These are phyloP conservation scores for Saturnispora saitoi DNA, from an alignment of 805 yeast genomes.

Conservation along the genomic window DNA sequence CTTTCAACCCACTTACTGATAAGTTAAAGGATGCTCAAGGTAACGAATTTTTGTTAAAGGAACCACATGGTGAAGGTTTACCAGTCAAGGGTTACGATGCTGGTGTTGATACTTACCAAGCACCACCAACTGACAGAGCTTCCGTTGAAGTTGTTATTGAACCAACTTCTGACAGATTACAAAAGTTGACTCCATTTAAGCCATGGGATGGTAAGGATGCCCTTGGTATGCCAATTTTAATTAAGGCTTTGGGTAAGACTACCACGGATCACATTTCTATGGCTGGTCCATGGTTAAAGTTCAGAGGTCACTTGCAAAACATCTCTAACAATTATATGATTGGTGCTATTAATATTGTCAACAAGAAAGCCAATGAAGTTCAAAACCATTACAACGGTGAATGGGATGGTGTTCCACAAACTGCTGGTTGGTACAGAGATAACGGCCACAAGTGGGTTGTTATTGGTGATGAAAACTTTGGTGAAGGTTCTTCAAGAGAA, in stretches of 20 bases:
- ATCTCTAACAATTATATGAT: conserved; percentile 98
- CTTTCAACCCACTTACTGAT: conserved; percentile 87
- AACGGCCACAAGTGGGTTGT: conserved; percentile 93
- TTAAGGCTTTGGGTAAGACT: conserved; percentile 95
- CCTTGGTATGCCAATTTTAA: conserved; percentile 78
- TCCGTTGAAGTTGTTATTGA: conserved; percentile 65
- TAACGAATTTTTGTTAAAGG: conserved; percentile 61
- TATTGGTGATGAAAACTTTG: conserved; percentile 96
- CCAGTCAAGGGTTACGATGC: conserved; percentile 60
- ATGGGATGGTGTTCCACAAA: conserved; percentile 93
- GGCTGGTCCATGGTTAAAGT: conserved; percentile 99
- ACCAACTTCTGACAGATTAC: conserved; percentile 94
- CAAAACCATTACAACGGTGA: conserved; percentile 88
- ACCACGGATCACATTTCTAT: conserved; percentile 98
- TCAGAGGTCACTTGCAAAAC: conserved; percentile 99
- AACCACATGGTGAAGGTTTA: conserved; percentile 79
- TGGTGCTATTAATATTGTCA: conserved; percentile 97
- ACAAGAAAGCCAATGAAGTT: conserved; percentile 86
- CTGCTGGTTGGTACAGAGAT: conserved; percentile 92
- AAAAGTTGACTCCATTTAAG: conserved; percentile 85
- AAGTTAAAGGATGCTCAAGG: conserved; percentile 67
- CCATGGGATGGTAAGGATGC: conserved; percentile 97
- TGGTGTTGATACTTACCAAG: conserved; percentile 85
- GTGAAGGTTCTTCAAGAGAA: conserved; percentile 99
- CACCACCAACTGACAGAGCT: conserved; percentile 86